Percentiles rank a stretch among this genome's conserved stretches.
phyloP scores from a whole-genome alignment of 805 yeast genomes.

The Teunomyces cretensis region DNA sequence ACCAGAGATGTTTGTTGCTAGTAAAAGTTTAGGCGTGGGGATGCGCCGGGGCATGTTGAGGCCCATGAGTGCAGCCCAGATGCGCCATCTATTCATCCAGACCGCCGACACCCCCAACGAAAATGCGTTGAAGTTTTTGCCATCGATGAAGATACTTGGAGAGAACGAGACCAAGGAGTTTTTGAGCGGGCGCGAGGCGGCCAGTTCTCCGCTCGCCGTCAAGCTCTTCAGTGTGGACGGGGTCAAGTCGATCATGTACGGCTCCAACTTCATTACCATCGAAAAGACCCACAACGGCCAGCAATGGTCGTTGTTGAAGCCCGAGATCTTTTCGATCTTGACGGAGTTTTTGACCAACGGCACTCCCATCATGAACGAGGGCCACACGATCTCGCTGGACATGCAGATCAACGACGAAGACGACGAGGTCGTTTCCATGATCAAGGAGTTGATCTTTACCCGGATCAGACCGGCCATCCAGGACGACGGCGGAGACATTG shows the following conservation, averaged over 20 bases:
- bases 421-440: slow-evolving; percentile 65
- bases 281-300: slow-evolving; percentile 56
- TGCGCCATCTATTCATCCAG: slow-evolving; percentile 58
- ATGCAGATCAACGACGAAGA: slow-evolving; percentile 56
- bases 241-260: slow-evolving; percentile 72
- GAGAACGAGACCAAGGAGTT: slow-evolving; percentile 67
- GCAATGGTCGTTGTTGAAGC: slow-evolving; percentile 62
- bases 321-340: slow-evolving; percentile 60
- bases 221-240: slow-evolving; percentile 77
- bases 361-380: slow-evolving; percentile 50
- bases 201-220: slow-evolving; percentile 72
- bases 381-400: slow-evolving; percentile 22
- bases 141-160: slow-evolving; percentile 64
- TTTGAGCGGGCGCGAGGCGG: slow-evolving; percentile 72
- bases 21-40: not conserved
- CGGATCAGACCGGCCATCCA: slow-evolving; percentile 72
- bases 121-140: slow-evolving; percentile 80
- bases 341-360: slow-evolving; percentile 59
- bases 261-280: slow-evolving; percentile 79
- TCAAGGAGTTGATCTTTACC: slow-evolving; percentile 67
- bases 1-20: not conserved
- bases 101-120: slow-evolving; percentile 86
- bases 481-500: slow-evolving; percentile 76
- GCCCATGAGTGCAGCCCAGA: not conserved
- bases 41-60: not conserved